phyloP scores from a whole-genome alignment of 305 asterid species.

The Andrographis paniculata region DNA sequence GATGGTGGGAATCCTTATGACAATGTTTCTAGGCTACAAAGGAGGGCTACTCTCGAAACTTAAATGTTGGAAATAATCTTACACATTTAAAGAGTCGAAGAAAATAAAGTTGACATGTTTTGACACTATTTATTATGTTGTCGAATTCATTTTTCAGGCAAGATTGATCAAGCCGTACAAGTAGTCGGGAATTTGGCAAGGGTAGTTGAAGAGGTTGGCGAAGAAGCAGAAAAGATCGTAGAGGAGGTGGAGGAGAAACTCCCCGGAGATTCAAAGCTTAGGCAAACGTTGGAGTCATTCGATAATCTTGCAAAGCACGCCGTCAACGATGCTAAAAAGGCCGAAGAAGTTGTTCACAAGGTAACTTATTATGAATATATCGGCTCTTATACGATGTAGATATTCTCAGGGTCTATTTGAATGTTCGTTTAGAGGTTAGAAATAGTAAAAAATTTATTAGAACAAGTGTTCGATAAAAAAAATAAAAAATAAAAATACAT shows the following conservation, averaged over 20 bases:
- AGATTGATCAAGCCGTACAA: constrained; percentile 23
- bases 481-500: too few relatives aligned
- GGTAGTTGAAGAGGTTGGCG: constrained; percentile 36
- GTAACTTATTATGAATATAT: constrained; percentile 15
- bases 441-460: too few relatives aligned
- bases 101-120: too few relatives aligned
- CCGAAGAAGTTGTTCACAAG: constrained; percentile 30
- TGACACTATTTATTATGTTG: background rate
- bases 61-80: constrained; percentile 21
- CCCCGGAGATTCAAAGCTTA: constrained; percentile 31
- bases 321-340: constrained; percentile 24
- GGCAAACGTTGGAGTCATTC: constrained; percentile 22
- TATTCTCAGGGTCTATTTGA: too few relatives aligned
- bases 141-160: constrained; percentile 7
- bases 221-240: constrained; percentile 29
- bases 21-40: constrained; percentile 29
- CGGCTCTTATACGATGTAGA: too few relatives aligned
- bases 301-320: constrained; percentile 27
- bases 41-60: constrained; percentile 27
- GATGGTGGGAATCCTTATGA: constrained; percentile 25
- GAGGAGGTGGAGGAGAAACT: constrained; percentile 39
- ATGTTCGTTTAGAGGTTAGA: too few relatives aligned
- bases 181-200: constrained; percentile 34
- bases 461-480: too few relatives aligned
- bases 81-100: too few relatives aligned